Evolutionary conservation across 1,139 yeast species (phyloP), one percentile per base, ranked within the genome.

Genomic region (Lodderomyces jiufengensis): DNA sequence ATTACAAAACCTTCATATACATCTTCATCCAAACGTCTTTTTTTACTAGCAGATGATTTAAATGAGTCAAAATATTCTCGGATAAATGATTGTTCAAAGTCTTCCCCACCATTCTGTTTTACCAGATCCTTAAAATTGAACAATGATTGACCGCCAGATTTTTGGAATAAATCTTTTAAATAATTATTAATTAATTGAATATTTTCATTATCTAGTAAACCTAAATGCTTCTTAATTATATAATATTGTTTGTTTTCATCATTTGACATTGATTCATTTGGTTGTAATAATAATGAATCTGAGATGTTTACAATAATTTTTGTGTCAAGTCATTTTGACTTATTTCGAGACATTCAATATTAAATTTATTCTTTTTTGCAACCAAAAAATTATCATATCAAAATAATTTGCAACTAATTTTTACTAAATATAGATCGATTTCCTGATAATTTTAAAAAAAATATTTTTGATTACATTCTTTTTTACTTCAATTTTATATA

Each of bases 21-120:
- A 11, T 5, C 16, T 5, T 26, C 7, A 11, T 26, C 14, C 9
- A 18, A 12, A n/a, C 12, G 7, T 7, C 27, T 13, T 10, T 20
- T 29, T 3, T 4, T 13, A 15, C 29, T 30, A 3, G 24, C 12
- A 5, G 10, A 7, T 12, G 14, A 20, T 5, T 37, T 38, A 10
- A 49, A 28, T 6, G 59, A 37, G 5, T 62, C 59, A 40, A 62
- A 59, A 8, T 59, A 53, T 26, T 64, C 63, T 10, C 54, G 54
- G 2, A 78, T 53, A 42, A 78, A 70, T 42, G 50, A 60, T 4
- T 51, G 57, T 0, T 80, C 71, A 41, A 84, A 76, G 9, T 62
- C 70, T n/a, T 76, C 83, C 13, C 84, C 86, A 0, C 87, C 92
- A 52, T 80, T 73, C 8, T 69, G 76, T 11, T 59, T 54, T 35